phyloP scores from a whole-genome alignment of 2,329 filamentous ascomycete species.

The Periconia sp. region DNA sequence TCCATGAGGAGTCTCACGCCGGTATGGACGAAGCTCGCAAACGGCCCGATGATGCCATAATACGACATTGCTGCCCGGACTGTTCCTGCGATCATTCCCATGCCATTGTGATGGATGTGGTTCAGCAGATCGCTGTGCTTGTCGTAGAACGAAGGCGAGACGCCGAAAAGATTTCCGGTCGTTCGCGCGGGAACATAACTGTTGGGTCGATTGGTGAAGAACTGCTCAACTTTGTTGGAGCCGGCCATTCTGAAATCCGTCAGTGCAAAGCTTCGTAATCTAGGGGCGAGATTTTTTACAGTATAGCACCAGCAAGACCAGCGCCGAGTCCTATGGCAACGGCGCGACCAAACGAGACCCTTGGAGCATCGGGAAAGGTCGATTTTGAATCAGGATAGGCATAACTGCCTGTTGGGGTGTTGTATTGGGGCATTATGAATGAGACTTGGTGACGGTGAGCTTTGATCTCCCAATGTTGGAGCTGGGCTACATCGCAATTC shows the following conservation, averaged over 20 bases:
- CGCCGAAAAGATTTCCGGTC: slow-evolving; percentile 25
- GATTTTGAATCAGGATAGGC: slow-evolving; percentile 20
- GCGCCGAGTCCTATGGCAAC: slow-evolving; percentile 20
- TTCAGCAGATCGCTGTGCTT: slow-evolving; percentile 27
- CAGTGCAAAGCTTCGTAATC: not conserved
- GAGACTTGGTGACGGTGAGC: no score
- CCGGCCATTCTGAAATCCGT: slow-evolving; percentile 27
- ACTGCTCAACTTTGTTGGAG: slow-evolving; percentile 30
- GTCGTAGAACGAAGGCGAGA: slow-evolving; percentile 12
- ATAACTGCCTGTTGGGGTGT: slow-evolving; percentile 11
- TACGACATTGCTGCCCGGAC: slow-evolving; percentile 31
- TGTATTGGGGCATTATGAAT: slow-evolving; percentile 15
- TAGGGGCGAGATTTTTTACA: no score
- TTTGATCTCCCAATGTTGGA: no score
- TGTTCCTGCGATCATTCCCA: slow-evolving; percentile 31
- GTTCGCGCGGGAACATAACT: slow-evolving; percentile 37
- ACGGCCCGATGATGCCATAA: slow-evolving; percentile 34
- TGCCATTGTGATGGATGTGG: slow-evolving; percentile 27
- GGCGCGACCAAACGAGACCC: slow-evolving; percentile 19
- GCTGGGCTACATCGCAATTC: no score
- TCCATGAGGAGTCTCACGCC: slow-evolving; percentile 32
- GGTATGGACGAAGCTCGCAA: slow-evolving; percentile 31
- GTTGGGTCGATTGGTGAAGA: slow-evolving; percentile 27
- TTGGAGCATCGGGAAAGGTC: slow-evolving; percentile 15
- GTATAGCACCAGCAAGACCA: not conserved